Evolutionary conservation across 257 asterid genomes (phyloP).

Genomic region (Scutellaria galericulata): DNA sequence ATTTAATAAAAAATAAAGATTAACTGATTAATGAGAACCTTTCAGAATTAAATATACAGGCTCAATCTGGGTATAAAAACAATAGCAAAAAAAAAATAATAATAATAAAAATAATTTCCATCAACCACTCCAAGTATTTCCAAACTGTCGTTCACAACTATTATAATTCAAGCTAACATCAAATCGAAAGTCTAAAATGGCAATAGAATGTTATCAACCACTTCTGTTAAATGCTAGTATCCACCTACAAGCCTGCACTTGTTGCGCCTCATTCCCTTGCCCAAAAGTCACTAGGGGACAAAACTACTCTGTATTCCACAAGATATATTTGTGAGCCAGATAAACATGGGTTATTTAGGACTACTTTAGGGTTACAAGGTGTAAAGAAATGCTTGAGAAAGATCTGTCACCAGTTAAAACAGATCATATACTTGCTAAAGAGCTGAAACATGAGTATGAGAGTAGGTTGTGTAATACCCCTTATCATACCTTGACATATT

Average conservation of each 20-base stretch:
- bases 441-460: neutral
- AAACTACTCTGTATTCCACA: neutral
- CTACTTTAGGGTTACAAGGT: neutral
- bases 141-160: neutral
- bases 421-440: slow-evolving; percentile 3
- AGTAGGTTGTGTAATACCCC: slow-evolving; percentile 15
- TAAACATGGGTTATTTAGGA: neutral
- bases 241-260: neutral
- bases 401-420: slow-evolving; percentile 22
- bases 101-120: too few relatives aligned
- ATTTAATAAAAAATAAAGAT: slow-evolving; percentile 15
- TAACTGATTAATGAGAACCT: too few relatives aligned
- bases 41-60: slow-evolving; percentile 8
- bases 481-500: slow-evolving; percentile 79
- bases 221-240: slow-evolving; percentile 3
- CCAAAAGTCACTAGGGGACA: neutral
- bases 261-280: neutral
- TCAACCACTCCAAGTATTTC: slow-evolving; percentile 2
- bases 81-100: neutral
- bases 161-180: neutral
- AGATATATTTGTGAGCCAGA: slow-evolving; percentile 7
- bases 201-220: neutral
- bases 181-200: neutral
- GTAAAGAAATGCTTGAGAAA: slow-evolving; percentile 12
- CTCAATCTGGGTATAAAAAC: slow-evolving; percentile 9